Evolutionary conservation across 106 monocot species (phyloP).

Genomic region (Amphibolis antarctica): DNA sequence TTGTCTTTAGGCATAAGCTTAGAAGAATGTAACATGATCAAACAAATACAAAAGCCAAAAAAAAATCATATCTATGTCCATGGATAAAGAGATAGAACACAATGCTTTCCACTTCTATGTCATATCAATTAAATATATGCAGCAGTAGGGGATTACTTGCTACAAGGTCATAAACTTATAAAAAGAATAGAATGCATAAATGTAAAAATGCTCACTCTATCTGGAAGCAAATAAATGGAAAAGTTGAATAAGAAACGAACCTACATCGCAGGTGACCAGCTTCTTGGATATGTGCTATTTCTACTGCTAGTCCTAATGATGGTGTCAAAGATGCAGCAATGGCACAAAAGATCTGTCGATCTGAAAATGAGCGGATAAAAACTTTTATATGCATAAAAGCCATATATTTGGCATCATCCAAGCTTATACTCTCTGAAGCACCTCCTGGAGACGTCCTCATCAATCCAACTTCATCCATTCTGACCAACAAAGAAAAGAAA

Average conservation of each 20-base stretch:
- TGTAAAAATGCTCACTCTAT: background rate
- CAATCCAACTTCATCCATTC: slow-evolving; percentile 74
- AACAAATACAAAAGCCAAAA: too few relatives aligned
- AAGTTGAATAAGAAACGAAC: slow-evolving; percentile 17
- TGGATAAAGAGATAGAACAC: too few relatives aligned
- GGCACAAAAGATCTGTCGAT: slow-evolving; percentile 61
- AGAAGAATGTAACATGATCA: background rate
- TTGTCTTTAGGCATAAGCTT: background rate
- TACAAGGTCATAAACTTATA: background rate
- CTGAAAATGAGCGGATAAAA: slow-evolving; percentile 62
- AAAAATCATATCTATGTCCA: too few relatives aligned
- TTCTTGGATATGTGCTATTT: slow-evolving; percentile 81
- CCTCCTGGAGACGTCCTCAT: slow-evolving; percentile 68
- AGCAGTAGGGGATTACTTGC: too few relatives aligned
- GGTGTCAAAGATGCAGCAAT: slow-evolving; percentile 57
- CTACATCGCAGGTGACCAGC: slow-evolving; percentile 99
- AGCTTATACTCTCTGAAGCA: slow-evolving; percentile 53
- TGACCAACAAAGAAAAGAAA: slow-evolving; percentile 8
- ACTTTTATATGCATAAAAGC: slow-evolving; percentile 88
- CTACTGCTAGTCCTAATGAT: slow-evolving; percentile 50
- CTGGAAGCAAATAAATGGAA: background rate
- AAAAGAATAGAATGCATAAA: background rate
- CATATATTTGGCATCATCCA: slow-evolving; percentile 78
- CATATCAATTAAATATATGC: too few relatives aligned
- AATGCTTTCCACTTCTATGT: too few relatives aligned